Percentiles rank a stretch among this genome's conserved stretches.
Evolutionary conservation across 1,284 basidiomycete genomes (phyloP).

Genomic region (Ustilago lituana): DNA sequence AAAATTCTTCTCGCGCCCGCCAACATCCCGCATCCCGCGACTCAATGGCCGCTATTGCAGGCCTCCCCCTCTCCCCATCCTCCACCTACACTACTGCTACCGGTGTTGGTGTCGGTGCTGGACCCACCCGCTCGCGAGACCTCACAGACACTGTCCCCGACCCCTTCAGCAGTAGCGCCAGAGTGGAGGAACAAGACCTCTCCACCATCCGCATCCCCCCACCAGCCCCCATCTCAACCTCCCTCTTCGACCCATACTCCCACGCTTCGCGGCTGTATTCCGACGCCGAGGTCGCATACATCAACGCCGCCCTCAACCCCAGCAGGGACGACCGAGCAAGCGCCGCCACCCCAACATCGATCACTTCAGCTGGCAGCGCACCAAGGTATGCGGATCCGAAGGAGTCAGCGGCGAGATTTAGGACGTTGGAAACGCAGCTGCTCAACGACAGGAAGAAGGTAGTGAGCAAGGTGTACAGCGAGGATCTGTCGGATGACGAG

Average conservation of each 20-base stretch:
- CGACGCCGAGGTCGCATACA: conserved; percentile 6
- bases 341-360: conserved; percentile 12
- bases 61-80: conserved; percentile 25
- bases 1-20: background rate
- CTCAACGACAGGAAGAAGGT: conserved; percentile 32
- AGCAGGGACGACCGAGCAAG: conserved; percentile 3
- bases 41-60: conserved; percentile 31
- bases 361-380: conserved; percentile 6
- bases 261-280: conserved; percentile 33
- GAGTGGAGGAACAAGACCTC: conserved; percentile 8
- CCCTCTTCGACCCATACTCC: conserved; percentile 36
- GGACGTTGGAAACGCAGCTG: conserved; percentile 33
- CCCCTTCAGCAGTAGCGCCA: background rate
- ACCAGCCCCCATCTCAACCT: conserved; percentile 22
- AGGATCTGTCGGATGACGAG: conserved; percentile 26
- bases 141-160: conserved; percentile 7
- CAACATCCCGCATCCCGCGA: conserved; percentile 34
- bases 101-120: too few species aligned
- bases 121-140: conserved; percentile 15
- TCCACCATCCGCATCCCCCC: conserved; percentile 29
- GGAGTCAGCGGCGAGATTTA: conserved; percentile 27
- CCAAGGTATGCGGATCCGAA: conserved; percentile 38
- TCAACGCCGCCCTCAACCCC: conserved; percentile 7
- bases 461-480: conserved; percentile 8
- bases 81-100: conserved; percentile 10